Conservation (phyloP, 2,329 filamentous ascomycete genomes). For the Colletotrichum horii region DNA sequence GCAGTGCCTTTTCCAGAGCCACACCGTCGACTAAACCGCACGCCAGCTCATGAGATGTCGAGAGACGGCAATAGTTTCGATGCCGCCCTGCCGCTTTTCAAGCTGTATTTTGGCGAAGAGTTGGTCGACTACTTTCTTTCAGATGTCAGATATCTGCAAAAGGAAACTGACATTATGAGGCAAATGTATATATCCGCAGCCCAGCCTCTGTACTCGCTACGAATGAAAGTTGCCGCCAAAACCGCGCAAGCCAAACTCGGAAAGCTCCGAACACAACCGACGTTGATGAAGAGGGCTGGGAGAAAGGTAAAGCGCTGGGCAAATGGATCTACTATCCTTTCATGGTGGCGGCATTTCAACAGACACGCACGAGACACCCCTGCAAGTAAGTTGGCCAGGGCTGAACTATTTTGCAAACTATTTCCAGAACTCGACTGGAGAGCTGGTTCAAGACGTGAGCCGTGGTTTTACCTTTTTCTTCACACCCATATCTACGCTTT, state of each 20-base stretch:
- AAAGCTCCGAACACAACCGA: neutral
- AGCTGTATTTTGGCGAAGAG: neutral
- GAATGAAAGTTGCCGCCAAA: neutral
- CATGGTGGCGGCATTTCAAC: neutral
- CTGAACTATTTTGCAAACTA: neutral
- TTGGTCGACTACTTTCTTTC: neutral
- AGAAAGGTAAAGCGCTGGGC: neutral
- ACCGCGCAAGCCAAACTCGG: neutral
- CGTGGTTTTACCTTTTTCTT: neutral
- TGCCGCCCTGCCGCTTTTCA: neutral
- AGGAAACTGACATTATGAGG: neutral
- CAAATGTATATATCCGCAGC: neutral
- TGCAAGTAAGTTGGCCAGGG: neutral
- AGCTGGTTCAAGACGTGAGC: neutral
- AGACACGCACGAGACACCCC: neutral
- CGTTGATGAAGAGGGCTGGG: neutral
- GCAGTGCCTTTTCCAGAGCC: neutral
- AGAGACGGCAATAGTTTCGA: neutral
- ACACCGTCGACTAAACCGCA: neutral
- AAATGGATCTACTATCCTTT: neutral
- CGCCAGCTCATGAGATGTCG: neutral
- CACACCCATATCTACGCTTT: neutral
- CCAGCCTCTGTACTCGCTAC: neutral
- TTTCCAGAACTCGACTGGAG: neutral
- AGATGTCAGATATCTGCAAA: neutral